Base-by-base conservation (phyloP, 495 filamentous ascomycete species). In the Parachaetomium inaequale region DNA sequence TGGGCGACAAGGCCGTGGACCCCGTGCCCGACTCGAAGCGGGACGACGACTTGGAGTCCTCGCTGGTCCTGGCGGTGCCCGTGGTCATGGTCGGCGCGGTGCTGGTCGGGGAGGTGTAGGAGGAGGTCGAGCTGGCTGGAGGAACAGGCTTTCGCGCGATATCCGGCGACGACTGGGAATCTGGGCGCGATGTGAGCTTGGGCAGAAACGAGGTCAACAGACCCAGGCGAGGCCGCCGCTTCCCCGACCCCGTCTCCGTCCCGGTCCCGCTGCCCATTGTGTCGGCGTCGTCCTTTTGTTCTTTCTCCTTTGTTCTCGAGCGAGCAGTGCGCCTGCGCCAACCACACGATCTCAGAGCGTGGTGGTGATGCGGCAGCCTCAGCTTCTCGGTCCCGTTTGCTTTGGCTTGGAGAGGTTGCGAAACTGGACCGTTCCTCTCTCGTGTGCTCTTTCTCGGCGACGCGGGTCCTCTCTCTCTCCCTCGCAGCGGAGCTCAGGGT, bases 171-270 rank as follows among this genome's bases (percentile, higher is more conserved):
- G 55, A 49, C 6, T 17, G 56, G 10, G 47, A 31, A 46, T 29
- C 58, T 66, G 62, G 4, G 36, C 59, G 52, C 65, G 58, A 51
- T 28, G 68, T 70, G 45, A 70, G 68, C 50, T 40, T 60, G 1
- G 62, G 59, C 15, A 65, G 46, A 36, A 67, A 50, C 0, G 58
- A 69, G 11, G 54, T 46, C 23, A 69, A 25, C 55, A 61, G 45
- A 1, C 31, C 65, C 28, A 68, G 46, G 19, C 61, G 57, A 19
- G 63, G 66, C 65, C 54, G 61, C 23, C 53, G 46, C 25, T 55
- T 62, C 21, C 7, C 38, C 59, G 5, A n/a, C 51, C 40, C 59
- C 17, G 36, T 17, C 36, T 3, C 36, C 8, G 36, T 40, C 17
- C 42, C 42, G 7, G 42, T 62, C 21, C 4, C 52, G 52, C 12